Evolutionary conservation across 2,329 filamentous ascomycete species (phyloP), one percentile per base, ranked within the genome.

Genomic region (Hortaea werneckii): DNA sequence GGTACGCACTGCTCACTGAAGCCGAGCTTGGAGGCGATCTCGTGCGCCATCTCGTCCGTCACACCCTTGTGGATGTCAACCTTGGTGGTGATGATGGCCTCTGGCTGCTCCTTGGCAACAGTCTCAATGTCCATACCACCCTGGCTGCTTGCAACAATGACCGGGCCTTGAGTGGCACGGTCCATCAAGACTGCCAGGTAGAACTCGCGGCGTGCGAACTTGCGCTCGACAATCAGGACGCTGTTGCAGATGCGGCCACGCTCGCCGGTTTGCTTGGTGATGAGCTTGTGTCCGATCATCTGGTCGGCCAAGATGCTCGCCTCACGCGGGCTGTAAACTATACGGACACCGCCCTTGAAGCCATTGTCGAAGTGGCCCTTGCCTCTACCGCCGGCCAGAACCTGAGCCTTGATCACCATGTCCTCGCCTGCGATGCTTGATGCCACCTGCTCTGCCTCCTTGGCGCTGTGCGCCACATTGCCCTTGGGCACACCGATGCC

Each of bases 281-380:
- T 80, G 71, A 98, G 87, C 74, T 95, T 95, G 76, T 98, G 90
- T 66, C 92, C 92, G 71, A 98, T 96, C 92, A 98, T 98, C 77
- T 98, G 89, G 60, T 90, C 80, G 59, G 92, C 90, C 67, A 98
- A 95, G 82, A 96, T 95, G 77, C 87, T 85, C 65, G 92, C 92
- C 77, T 83, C 79, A 61, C 88, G 89, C 50, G 92, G 87, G 50
- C 90, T 96, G 80, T 96, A 98, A 73, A 98, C 94, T 63, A 98
- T 89, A 62, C 92, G 83, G 60, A 98, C 92, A 75, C 92, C 92
- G 63, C 92, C 92, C 79, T 98, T 98, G 67, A 98, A 83, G 62
- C 92, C 92, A 72, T 95, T 96, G 75, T 95, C 88, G 67, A 98
- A 98, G 60, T 82, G 83, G 59, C 92, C 92, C 78, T 98, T 98